Conservation (phyloP, 768 basidiomycete genomes). For the Lenzites betulinus region DNA sequence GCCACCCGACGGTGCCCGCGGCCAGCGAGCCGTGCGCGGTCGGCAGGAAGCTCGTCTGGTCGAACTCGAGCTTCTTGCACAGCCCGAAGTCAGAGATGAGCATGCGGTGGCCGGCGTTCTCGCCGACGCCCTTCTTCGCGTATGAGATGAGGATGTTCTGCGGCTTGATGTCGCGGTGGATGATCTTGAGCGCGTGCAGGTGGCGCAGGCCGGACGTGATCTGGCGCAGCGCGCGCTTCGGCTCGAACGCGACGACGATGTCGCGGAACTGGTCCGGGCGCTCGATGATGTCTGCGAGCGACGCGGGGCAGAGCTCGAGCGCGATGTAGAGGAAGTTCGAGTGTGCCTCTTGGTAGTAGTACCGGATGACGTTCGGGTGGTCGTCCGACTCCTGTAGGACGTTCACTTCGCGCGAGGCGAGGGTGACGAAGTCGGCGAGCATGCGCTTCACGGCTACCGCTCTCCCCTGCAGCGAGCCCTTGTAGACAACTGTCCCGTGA, state of each 20-base stretch:
- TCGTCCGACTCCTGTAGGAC: constrained; percentile 97
- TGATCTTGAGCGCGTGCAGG: constrained; percentile 90
- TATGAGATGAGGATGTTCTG: constrained; percentile 92
- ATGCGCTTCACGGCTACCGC: constrained; percentile 98
- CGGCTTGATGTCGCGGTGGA: constrained; percentile 99
- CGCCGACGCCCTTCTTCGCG: constrained; percentile 55
- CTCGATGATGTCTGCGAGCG: constrained; percentile 86
- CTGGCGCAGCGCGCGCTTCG: constrained; percentile 85
- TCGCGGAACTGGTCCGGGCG: constrained; percentile 77
- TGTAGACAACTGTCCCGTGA: constrained; percentile 94
- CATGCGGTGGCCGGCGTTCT: constrained; percentile 65
- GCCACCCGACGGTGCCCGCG: constrained; percentile 95
- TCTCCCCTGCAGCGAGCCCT: constrained; percentile 94
- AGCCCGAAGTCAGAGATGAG: constrained; percentile 96
- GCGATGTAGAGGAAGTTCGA: constrained; percentile 97
- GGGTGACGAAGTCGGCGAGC: constrained; percentile 91
- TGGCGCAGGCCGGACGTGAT: constrained; percentile 88
- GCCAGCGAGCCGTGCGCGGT: constrained; percentile 87
- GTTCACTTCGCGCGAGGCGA: constrained; percentile 91
- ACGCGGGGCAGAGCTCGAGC: constrained; percentile 90
- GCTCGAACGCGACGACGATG: constrained; percentile 75
- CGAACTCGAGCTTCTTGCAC: constrained; percentile 92
- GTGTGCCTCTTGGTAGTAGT: constrained; percentile 95
- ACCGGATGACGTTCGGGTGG: constrained; percentile 97
- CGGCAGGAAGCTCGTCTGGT: constrained; percentile 95